Evolutionary conservation across 2,329 filamentous ascomycete species (phyloP), one percentile per base, ranked within the genome.

Genomic region (Botrytis deweyae): DNA sequence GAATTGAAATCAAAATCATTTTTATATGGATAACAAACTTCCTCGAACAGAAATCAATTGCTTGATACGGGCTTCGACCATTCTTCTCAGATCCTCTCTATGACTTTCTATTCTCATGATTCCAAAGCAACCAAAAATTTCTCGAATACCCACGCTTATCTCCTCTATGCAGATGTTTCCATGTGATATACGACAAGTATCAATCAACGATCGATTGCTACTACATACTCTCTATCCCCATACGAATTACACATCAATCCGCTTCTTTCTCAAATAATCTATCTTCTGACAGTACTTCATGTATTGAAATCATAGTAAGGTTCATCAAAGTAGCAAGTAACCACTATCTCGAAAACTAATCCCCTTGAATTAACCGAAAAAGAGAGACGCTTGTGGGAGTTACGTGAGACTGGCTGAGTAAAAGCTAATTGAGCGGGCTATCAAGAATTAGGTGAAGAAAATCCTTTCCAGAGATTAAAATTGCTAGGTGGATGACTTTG

Each of bases 401-500:
- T 58, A 8, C 3, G 6, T 58, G 52, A 33, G 14, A 29, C 2
- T 29, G 7, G 1, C 6, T 58, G n/a, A 4, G 52, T n/a, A 52
- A 52, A 20, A 10, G n/a, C 14, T 18, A 2, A 58, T 1, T 29
- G 14, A 3, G 7, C 25, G 52, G 6, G 3, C 14, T 8, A 9
- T 9, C 2, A n/a, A 16, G 1, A 2, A n/a, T n/a, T n/a, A 4
- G 1, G 12, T 1, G 25, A 16, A 52, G 4, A 6, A 52, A 52
- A 1, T n/a, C 14, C 1, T 14, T 14, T 14, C 1, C 10, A 14
- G 10, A n/a, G 25, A 52, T 6, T 52, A 14, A 0, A n/a, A n/a
- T 14, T 52, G 4, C 22, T n/a, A 25, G 22, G 22, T 14, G 25
- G 49, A 16, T n/a, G 25, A 16, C 0, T 52, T 29, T 55, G n/a